These are phyloP conservation scores for Closterium sp. DNA, from an alignment of 139 green algal species.

Conservation along the genomic window DNA sequence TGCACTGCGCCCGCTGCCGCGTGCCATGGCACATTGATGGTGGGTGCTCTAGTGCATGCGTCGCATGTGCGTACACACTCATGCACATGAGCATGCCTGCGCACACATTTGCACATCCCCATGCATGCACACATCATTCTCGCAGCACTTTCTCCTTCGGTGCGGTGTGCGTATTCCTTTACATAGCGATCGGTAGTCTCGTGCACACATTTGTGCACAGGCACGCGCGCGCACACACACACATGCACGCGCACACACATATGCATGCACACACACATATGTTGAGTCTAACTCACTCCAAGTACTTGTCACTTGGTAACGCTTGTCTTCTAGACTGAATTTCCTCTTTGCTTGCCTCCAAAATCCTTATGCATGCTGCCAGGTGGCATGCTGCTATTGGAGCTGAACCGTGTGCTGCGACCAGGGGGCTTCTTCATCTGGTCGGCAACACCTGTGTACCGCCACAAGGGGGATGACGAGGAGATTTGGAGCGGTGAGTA, in stretches of 20 bases:
- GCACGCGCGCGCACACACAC: too few relatives aligned
- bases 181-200: slow-evolving; percentile 3
- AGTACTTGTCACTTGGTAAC: not conserved
- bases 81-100: not conserved
- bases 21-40: slow-evolving; percentile 35
- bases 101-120: not conserved
- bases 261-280: not conserved
- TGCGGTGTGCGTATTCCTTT: slow-evolving; percentile 16
- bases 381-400: slow-evolving; percentile 41
- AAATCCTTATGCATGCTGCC: not conserved
- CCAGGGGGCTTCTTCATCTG: slow-evolving; percentile 40
- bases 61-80: not conserved
- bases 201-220: not conserved
- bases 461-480: not conserved
- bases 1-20: slow-evolving; percentile 36
- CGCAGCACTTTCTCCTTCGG: slow-evolving; percentile 37
- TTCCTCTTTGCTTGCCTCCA: not conserved
- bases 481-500: slow-evolving; percentile 18
- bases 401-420: slow-evolving; percentile 41
- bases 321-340: not conserved
- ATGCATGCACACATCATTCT: not conserved
- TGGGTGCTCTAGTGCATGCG: not conserved
- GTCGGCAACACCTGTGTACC: slow-evolving; percentile 37
- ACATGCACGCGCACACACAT: too few relatives aligned
- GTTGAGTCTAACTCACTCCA: too few relatives aligned